Base-by-base conservation (phyloP, 192 early-diverging fungal genomes). In the Geranomyces variabilis region DNA sequence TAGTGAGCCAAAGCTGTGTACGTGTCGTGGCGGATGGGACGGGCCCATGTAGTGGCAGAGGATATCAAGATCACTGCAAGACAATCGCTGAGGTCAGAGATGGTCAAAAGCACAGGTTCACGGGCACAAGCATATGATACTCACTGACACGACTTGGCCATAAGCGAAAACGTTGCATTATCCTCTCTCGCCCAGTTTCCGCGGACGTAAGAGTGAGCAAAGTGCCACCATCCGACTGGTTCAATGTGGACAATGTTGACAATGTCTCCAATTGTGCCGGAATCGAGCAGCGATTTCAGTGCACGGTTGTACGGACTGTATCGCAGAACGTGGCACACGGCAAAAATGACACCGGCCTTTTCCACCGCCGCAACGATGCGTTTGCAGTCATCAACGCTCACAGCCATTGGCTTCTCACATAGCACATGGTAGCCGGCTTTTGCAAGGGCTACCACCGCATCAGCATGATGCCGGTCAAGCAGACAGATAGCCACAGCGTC, bases 341-440 rank as follows among this genome's bases (percentile, higher is more conserved):
- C 81, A 64, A 83, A 74, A 21, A 81, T 76, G 14, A 85, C 80
- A 8, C 64, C 66, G 41, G 74, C 78, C 14, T 61, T 67, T 36
- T 73, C 61, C 30, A 79, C 85, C 12, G 86, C 85, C 17, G 67
- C 44, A 6, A 77, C 71, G 44, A 90, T 88, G 14, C 60, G 56
- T 30, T 66, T 51, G 66, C 89, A 91, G 34, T 87, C 84, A 13
- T 67, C 58, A 17, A 83, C 51, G 0, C 73, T 76, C 6, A 78
- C 73, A 1, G 90, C 80, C 86, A 91, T 87, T 9, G 90, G 90
- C 63, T 91, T 91, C 76, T 91, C 90, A 49, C 86, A 76, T 64
- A 91, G 58, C 24, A 91, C 87, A 62, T 88, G 80, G 69, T 88
- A 88, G 8, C 83, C 81, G 31, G 73, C 61, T 24, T 75, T 30